A percentile compares a stretch with the other conserved stretches of the same genome.
phyloP scores from a whole-genome alignment of 1,284 basidiomycete species.

The Austroboletus niveus region DNA sequence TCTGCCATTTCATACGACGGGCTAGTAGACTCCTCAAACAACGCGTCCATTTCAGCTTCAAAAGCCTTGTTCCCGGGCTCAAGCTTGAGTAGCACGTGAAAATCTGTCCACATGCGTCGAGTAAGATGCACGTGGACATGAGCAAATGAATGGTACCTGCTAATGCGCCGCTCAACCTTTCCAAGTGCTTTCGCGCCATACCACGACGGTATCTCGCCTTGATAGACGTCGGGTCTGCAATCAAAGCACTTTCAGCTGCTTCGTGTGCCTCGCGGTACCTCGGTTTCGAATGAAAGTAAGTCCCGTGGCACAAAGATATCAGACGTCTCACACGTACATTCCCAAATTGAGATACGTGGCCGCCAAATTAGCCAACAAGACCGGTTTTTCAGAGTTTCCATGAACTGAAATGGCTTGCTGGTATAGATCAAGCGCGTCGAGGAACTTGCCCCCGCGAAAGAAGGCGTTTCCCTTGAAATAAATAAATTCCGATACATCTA shows the following conservation, averaged over 20 bases:
- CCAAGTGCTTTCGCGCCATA: not conserved
- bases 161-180: not conserved
- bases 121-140: too few species aligned
- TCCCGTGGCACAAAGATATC: too few species aligned
- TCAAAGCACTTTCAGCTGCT: constrained; percentile 8
- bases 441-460: constrained; percentile 5
- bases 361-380: constrained; percentile 8
- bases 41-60: not conserved
- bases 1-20: constrained; percentile 21
- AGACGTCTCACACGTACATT: constrained; percentile 7
- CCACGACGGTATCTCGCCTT: constrained; percentile 10
- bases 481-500: not conserved
- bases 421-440: constrained; percentile 6
- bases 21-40: not conserved
- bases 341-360: constrained; percentile 11
- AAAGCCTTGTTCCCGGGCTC: not conserved
- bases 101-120: not conserved
- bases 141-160: not conserved
- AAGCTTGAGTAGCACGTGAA: constrained; percentile 7
- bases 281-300: too few species aligned
- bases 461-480: constrained; percentile 6
- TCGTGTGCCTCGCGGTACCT: constrained; percentile 9
- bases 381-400: constrained; percentile 1
- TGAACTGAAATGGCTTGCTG: constrained; percentile 8
- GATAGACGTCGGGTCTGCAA: constrained; percentile 12